These are phyloP conservation scores for Teratosphaeria destructans DNA, from an alignment of 2,329 filamentous ascomycete genomes.

Conservation along the genomic window DNA sequence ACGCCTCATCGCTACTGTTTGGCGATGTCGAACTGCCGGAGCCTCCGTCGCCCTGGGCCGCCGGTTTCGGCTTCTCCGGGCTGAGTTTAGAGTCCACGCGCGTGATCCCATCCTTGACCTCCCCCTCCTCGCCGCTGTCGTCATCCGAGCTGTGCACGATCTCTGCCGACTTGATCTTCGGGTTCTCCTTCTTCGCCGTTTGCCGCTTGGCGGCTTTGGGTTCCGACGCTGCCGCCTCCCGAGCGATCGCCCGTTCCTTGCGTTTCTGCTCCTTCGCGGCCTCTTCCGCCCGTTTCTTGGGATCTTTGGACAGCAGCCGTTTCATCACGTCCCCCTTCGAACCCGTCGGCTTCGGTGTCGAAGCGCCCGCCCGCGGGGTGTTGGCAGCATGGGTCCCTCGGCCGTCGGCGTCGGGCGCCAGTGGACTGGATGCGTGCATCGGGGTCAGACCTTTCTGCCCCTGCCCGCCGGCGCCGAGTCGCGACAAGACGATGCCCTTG, in stretches of 20 bases:
- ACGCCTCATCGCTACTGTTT: slow-evolving; percentile 12
- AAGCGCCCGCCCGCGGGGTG: slow-evolving; percentile 18
- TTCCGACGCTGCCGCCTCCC: slow-evolving; percentile 19
- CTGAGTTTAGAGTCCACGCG: slow-evolving; percentile 6
- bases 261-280: slow-evolving; percentile 40
- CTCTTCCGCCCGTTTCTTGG: slow-evolving; percentile 29
- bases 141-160: slow-evolving; percentile 42
- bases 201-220: slow-evolving; percentile 19
- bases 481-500: slow-evolving; percentile 51
- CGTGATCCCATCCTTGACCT: slow-evolving; percentile 12
- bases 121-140: slow-evolving; percentile 29
- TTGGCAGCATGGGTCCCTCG: slow-evolving; percentile 13
- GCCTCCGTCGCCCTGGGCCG: slow-evolving; percentile 9
- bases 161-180: slow-evolving; percentile 44
- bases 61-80: slow-evolving; percentile 11
- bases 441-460: slow-evolving; percentile 17
- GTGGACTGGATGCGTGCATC: slow-evolving; percentile 19
- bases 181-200: slow-evolving; percentile 25
- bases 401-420: slow-evolving; percentile 13
- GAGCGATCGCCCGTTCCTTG: slow-evolving; percentile 26
- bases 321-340: slow-evolving; percentile 29
- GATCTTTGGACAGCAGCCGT: slow-evolving; percentile 31
- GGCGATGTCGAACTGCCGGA: slow-evolving; percentile 7
- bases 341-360: slow-evolving; percentile 14
- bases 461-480: slow-evolving; percentile 28